A percentile compares a stretch with the other conserved stretches of the same genome.
phyloP scores from a whole-genome alignment of 352 stramenopile species.

The Globisporangium orthogonon region DNA sequence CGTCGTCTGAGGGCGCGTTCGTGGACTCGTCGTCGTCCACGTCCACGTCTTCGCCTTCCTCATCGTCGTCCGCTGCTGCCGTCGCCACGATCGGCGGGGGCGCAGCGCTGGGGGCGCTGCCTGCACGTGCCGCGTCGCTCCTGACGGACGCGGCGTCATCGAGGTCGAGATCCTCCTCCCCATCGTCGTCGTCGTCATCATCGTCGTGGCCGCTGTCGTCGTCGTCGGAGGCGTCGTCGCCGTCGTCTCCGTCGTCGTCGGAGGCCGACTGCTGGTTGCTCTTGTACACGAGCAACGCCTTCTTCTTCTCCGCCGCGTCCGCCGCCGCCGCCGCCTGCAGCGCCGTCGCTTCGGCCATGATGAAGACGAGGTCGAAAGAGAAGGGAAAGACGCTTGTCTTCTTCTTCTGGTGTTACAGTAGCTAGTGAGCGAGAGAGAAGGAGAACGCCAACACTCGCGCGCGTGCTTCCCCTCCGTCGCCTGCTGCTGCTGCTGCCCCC shows the following conservation, averaged over 20 bases:
- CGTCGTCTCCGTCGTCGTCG: conserved; percentile 49
- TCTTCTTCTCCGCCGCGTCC: conserved; percentile 46
- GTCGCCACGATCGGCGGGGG: neutral
- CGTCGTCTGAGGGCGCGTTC: conserved; percentile 67
- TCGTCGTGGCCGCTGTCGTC: conserved; percentile 34
- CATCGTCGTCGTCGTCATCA: conserved; percentile 16
- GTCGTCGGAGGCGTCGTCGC: conserved; percentile 22
- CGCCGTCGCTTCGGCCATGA: neutral
- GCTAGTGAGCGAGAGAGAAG: neutral
- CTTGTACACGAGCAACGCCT: conserved; percentile 75
- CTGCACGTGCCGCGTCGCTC: conserved; percentile 3
- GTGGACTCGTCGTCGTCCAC: conserved; percentile 56
- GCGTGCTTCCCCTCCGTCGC: too few species aligned
- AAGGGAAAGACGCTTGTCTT: too few species aligned
- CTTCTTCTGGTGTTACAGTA: too few species aligned
- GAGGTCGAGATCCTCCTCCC: conserved; percentile 15
- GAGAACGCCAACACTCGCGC: too few species aligned
- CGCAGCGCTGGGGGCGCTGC: neutral
- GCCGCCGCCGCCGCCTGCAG: neutral
- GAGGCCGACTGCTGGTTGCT: conserved; percentile 56
- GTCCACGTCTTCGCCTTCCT: conserved; percentile 15
- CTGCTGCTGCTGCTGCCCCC: too few species aligned
- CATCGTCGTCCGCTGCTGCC: conserved; percentile 14
- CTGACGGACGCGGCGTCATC: conserved; percentile 7
- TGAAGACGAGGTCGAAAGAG: neutral